Evolutionary conservation across 768 basidiomycete species (phyloP), one percentile per base, ranked within the genome.

Genomic region (Russula sp.): DNA sequence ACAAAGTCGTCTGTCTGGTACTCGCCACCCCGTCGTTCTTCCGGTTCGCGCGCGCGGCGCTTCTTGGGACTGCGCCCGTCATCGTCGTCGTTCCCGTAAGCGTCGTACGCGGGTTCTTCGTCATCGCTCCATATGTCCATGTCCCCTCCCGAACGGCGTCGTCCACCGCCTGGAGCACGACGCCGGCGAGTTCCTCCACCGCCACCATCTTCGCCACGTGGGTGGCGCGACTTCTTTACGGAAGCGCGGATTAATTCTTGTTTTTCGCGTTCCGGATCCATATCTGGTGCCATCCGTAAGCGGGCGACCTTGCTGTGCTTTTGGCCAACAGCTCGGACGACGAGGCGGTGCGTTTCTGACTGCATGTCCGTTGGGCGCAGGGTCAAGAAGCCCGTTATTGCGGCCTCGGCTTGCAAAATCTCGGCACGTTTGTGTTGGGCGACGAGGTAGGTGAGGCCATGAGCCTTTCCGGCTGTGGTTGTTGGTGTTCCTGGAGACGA

Each of bases 291-390:
- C 80, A 92, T 86, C 66, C 86, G 85, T 67, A 92, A 79, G 57
- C 88, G 84, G 5, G 91, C 87, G 24, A 89, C 83, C 72, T 90
- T 90, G 75, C 80, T 88, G 75, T 94, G 89, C 74, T 89, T 88
- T 71, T 93, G 89, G 36, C 88, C 89, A 9, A 94, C 90, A 44
- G 90, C 87, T 42, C 88, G 86, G 8, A 93, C 94, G 44, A 95
- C 81, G 84, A 92, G 88, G 57, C 89, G 84, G 74, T 96, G 93
- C 16, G 91, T 91, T 74, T 90, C 88, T 5, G 89, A 90, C 72
- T 93, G 88, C 88, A 94, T 93, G 63, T 90, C 89, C 4, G 91
- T 90, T 3, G 94, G 94, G 3, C 88, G 87, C 64, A 96, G 78
- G 48, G 85, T 81, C 84, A 95, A 88, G 70, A 87, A 85, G 46